phyloP scores from a whole-genome alignment of 2,329 filamentous ascomycete genomes.

The Hymenoscyphus infarciens region DNA sequence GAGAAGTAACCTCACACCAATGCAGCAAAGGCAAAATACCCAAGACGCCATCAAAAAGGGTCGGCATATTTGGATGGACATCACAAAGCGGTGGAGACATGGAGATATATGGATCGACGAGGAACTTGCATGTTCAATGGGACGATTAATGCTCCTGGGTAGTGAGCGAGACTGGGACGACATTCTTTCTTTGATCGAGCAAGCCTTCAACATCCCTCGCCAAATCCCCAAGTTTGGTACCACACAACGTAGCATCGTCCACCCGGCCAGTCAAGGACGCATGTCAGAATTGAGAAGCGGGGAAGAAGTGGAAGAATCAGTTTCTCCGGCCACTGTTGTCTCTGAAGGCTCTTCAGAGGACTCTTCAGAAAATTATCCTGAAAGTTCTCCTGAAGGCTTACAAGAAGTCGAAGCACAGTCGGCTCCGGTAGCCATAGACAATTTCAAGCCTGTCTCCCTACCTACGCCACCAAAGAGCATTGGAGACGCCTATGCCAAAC shows the following conservation, averaged over 20 bases:
- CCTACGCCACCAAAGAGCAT: slow-evolving; percentile 20
- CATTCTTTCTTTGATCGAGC: slow-evolving; percentile 71
- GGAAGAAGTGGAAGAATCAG: neutral
- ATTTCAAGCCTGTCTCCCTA: slow-evolving; percentile 11
- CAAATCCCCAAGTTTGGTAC: slow-evolving; percentile 29
- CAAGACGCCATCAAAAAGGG: slow-evolving; percentile 59
- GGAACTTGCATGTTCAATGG: slow-evolving; percentile 76
- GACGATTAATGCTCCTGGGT: slow-evolving; percentile 67
- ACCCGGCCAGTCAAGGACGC: slow-evolving; percentile 12
- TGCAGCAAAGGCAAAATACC: slow-evolving; percentile 33
- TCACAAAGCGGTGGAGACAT: slow-evolving; percentile 70
- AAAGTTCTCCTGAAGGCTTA: neutral
- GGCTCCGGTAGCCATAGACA: neutral
- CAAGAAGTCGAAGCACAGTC: neutral
- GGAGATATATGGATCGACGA: slow-evolving; percentile 74
- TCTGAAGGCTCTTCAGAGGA: no score
- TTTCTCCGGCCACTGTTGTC: neutral
- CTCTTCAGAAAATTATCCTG: neutral
- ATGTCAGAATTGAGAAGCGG: neutral
- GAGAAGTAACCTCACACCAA: slow-evolving; percentile 30
- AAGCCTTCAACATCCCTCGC: slow-evolving; percentile 74
- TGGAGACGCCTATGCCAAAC: slow-evolving; percentile 39
- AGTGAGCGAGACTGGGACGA: slow-evolving; percentile 63
- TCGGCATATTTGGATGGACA: slow-evolving; percentile 75
- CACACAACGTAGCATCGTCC: slow-evolving; percentile 13